Conservation (phyloP, 495 filamentous ascomycete species). For the Aspergillus nidulans region DNA sequence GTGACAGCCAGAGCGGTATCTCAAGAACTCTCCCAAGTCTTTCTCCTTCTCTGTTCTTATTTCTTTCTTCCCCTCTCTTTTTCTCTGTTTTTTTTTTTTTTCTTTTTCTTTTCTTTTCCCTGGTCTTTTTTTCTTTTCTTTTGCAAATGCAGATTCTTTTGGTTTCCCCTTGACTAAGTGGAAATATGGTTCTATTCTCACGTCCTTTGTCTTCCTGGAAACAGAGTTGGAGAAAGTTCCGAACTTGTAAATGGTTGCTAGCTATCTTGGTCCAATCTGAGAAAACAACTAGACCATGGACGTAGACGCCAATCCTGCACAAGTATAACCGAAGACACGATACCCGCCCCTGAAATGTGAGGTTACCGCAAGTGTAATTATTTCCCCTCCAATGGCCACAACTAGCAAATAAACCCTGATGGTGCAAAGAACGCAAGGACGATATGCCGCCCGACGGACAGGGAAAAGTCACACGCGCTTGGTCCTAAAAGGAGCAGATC, state of each 20-base stretch:
- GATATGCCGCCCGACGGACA: slow-evolving; percentile 10
- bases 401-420: slow-evolving; percentile 14
- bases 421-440: slow-evolving; percentile 3
- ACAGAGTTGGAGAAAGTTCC: slow-evolving; percentile 42
- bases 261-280: slow-evolving; percentile 44
- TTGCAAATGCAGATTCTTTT: neutral
- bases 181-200: slow-evolving; percentile 28
- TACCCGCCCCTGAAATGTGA: slow-evolving; percentile 15
- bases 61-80: slow-evolving; percentile 15
- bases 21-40: slow-evolving; percentile 3
- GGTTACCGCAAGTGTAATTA: slow-evolving; percentile 24
- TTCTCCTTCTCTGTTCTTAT: slow-evolving; percentile 9
- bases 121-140: slow-evolving; percentile 15
- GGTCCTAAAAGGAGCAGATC: neutral
- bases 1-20: neutral
- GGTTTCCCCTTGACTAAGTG: slow-evolving; percentile 11
- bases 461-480: slow-evolving; percentile 12
- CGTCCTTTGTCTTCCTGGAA: slow-evolving; percentile 32
- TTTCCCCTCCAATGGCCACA: slow-evolving; percentile 17
- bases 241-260: slow-evolving; percentile 52
- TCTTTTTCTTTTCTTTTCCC: slow-evolving; percentile 17
- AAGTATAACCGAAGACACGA: slow-evolving; percentile 21
- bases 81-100: slow-evolving; percentile 14
- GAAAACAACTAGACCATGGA: slow-evolving; percentile 32
- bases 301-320: slow-evolving; percentile 23